Percentiles rank a stretch among this genome's conserved stretches.
phyloP scores from a whole-genome alignment of 805 yeast genomes.

The Lipomyces chichibuensis region DNA sequence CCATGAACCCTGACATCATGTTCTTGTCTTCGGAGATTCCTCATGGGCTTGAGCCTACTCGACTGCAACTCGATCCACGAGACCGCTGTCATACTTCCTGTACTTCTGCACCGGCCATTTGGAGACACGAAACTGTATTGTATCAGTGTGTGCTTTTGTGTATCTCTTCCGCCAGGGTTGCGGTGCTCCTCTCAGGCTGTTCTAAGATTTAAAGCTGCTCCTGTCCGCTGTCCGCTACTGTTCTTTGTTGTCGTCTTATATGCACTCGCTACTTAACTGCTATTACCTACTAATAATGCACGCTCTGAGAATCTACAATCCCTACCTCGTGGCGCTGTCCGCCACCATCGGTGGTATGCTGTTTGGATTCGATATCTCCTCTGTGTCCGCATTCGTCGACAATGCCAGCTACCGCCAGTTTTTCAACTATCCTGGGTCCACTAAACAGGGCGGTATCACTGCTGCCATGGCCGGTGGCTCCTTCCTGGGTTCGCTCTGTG shows the following conservation, averaged over 20 bases:
- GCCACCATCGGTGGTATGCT: slow-evolving; percentile 71
- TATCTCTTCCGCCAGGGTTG: neutral
- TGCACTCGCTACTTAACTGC: neutral
- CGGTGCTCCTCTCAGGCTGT: neutral
- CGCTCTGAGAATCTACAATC: slow-evolving; percentile 52
- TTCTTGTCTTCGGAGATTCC: neutral
- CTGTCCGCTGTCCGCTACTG: neutral
- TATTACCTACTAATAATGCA: neutral
- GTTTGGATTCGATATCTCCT: slow-evolving; percentile 79
- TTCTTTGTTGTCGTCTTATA: neutral
- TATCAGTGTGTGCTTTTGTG: neutral
- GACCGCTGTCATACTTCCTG: neutral
- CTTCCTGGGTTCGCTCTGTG: slow-evolving; percentile 64
- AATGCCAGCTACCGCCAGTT: slow-evolving; percentile 54
- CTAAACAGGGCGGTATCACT: slow-evolving; percentile 71
- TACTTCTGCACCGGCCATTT: too few species aligned
- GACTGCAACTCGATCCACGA: neutral
- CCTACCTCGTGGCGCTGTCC: slow-evolving; percentile 57
- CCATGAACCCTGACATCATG: neutral
- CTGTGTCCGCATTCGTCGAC: slow-evolving; percentile 70
- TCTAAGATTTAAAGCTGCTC: neutral
- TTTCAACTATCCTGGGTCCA: slow-evolving; percentile 59
- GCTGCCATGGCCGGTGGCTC: slow-evolving; percentile 81
- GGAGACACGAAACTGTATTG: neutral
- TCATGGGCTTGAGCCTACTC: neutral